Conservation (phyloP, 306 rosid genomes). For the Datisca glomerata region DNA sequence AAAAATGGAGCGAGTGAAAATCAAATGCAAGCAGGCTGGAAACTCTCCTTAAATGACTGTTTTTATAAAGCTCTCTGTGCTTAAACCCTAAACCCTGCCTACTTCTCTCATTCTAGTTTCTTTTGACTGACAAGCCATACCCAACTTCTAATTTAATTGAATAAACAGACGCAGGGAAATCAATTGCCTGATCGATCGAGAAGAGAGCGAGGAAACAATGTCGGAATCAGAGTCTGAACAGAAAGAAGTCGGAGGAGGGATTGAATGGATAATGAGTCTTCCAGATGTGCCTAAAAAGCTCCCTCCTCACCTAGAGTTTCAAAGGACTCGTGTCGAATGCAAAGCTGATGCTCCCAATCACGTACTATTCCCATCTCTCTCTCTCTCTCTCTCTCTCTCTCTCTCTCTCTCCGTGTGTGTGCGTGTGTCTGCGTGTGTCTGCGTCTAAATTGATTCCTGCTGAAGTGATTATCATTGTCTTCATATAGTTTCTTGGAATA, state of each 20-base stretch:
- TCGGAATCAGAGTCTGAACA: slow-evolving; percentile 10
- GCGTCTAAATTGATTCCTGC: no score
- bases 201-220: slow-evolving; percentile 5
- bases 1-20: no score
- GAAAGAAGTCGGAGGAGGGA: slow-evolving; percentile 3
- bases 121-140: background rate
- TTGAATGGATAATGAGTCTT: slow-evolving; percentile 24
- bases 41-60: no score
- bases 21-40: no score
- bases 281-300: slow-evolving; percentile 33
- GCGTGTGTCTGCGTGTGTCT: no score
- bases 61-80: no score
- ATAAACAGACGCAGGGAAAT: no score
- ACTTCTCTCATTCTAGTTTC: no score
- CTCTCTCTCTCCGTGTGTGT: no score
- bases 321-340: slow-evolving; percentile 41
- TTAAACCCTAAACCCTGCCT: background rate
- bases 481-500: no score
- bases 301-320: slow-evolving; percentile 25
- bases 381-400: no score
- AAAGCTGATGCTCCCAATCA: slow-evolving; percentile 38
- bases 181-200: background rate
- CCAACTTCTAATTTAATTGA: background rate
- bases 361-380: slow-evolving; percentile 6
- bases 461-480: no score